Conservation (phyloP, 495 filamentous ascomycete species). For the Trichoderma erinaceum region DNA sequence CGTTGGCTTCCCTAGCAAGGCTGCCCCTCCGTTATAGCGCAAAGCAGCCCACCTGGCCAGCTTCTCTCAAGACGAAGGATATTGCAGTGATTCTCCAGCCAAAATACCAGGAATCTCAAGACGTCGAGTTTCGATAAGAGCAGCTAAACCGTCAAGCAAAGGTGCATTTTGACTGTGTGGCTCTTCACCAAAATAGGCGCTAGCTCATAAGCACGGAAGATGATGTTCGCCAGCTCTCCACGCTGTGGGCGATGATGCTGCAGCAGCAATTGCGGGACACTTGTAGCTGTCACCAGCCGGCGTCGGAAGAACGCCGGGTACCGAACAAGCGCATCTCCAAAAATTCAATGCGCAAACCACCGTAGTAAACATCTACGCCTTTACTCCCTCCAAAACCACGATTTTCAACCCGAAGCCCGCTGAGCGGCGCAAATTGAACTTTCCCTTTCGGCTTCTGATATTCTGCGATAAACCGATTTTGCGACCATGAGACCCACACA, state of each 20-base stretch:
- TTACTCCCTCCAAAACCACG: neutral
- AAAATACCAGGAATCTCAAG: neutral
- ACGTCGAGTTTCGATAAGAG: neutral
- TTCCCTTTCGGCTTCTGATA: neutral
- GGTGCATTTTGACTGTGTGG: neutral
- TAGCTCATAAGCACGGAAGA: neutral
- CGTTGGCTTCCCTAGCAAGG: neutral
- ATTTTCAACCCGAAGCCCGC: neutral
- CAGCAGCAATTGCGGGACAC: neutral
- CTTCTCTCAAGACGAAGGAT: neutral
- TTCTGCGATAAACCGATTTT: neutral
- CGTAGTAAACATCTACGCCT: neutral
- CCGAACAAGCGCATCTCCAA: neutral
- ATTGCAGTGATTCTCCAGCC: neutral
- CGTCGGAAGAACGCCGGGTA: neutral
- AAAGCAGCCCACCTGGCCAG: neutral
- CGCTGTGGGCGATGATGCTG: neutral
- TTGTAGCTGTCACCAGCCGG: neutral
- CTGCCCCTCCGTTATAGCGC: slow-evolving; percentile 6
- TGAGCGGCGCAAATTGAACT: neutral
- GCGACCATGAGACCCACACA: slow-evolving; percentile 60
- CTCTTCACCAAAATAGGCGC: neutral
- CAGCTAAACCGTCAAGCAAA: neutral
- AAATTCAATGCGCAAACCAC: neutral
- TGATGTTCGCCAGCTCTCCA: neutral